phyloP scores from a whole-genome alignment of 1,284 basidiomycete genomes.

The Earliella scabrosa region DNA sequence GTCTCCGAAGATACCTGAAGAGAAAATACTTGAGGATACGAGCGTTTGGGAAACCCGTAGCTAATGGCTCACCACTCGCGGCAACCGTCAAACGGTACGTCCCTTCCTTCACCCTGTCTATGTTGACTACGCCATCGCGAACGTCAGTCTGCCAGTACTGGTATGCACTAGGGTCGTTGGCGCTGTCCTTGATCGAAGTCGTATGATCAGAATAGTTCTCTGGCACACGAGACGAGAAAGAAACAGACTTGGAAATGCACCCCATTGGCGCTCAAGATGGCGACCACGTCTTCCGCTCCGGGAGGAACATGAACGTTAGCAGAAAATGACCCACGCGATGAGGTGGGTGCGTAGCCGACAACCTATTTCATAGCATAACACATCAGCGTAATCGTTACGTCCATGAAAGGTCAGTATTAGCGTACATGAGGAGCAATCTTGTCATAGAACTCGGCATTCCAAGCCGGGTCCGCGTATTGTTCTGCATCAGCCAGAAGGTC shows the following conservation, averaged over 20 bases:
- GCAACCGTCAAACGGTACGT: slow-evolving; percentile 33
- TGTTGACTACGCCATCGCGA: slow-evolving; percentile 23
- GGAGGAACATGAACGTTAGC: slow-evolving; percentile 25
- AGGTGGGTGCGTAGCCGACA: slow-evolving; percentile 18
- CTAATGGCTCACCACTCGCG: slow-evolving; percentile 25
- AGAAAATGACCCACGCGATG: slow-evolving; percentile 19
- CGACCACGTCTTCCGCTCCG: slow-evolving; percentile 26
- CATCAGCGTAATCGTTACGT: no score
- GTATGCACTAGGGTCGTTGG: slow-evolving; percentile 28
- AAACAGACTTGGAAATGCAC: slow-evolving; percentile 27
- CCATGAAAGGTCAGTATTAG: not conserved
- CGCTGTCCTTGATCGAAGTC: slow-evolving; percentile 22
- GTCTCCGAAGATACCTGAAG: slow-evolving; percentile 34
- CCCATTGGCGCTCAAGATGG: slow-evolving; percentile 31
- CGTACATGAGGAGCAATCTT: slow-evolving; percentile 31
- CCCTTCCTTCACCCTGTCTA: slow-evolving; percentile 33
- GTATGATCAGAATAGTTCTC: not conserved
- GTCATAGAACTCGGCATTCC: slow-evolving; percentile 36
- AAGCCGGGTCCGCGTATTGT: slow-evolving; percentile 28
- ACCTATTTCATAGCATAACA: no score
- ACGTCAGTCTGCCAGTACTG: slow-evolving; percentile 33
- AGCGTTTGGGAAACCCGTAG: not conserved
- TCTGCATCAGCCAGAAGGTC: slow-evolving; percentile 29
- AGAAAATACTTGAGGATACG: not conserved
- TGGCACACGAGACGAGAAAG: no score